Evolutionary conservation across 768 basidiomycete genomes (phyloP).

Genomic region (Boletus edulis): DNA sequence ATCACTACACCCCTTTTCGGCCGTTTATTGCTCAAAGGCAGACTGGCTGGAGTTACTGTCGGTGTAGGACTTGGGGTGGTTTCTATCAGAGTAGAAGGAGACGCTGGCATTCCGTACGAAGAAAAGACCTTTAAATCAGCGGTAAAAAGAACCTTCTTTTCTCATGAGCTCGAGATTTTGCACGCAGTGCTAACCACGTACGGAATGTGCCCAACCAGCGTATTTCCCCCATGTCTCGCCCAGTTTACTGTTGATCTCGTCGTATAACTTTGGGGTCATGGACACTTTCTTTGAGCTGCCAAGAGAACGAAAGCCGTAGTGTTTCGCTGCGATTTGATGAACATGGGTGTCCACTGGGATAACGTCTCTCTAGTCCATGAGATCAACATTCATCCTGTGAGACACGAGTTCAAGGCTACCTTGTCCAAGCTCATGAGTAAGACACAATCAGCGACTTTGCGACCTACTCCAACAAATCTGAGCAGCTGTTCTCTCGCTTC

Average conservation of each 20-base stretch:
- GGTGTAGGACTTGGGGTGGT: conserved; percentile 21
- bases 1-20: conserved; percentile 12
- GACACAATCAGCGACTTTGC: conserved; percentile 96
- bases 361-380: conserved; percentile 60
- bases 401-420: conserved; percentile 39
- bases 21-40: conserved; percentile 37
- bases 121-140: conserved; percentile 71
- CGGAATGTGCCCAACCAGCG: conserved; percentile 91
- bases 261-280: conserved; percentile 79
- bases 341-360: conserved; percentile 98
- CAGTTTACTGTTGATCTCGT: conserved; percentile 63
- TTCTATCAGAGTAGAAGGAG: conserved; percentile 11
- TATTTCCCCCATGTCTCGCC: conserved; percentile 72
- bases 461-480: conserved; percentile 86
- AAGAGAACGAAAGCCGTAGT: conserved; percentile 63
- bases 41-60: conserved; percentile 29
- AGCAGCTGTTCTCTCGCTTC: conserved; percentile 75
- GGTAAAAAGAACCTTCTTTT: conserved; percentile 64
- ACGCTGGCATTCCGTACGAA: conserved; percentile 46
- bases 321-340: conserved; percentile 79
- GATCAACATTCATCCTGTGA: conserved; percentile 4
- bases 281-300: conserved; percentile 42
- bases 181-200: conserved; percentile 31
- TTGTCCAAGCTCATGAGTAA: conserved; percentile 92
- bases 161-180: background rate